Percentiles rank a stretch among this genome's conserved stretches.
Evolutionary conservation across 2,329 filamentous ascomycete species (phyloP).

Genomic region (Xylariales sp.): DNA sequence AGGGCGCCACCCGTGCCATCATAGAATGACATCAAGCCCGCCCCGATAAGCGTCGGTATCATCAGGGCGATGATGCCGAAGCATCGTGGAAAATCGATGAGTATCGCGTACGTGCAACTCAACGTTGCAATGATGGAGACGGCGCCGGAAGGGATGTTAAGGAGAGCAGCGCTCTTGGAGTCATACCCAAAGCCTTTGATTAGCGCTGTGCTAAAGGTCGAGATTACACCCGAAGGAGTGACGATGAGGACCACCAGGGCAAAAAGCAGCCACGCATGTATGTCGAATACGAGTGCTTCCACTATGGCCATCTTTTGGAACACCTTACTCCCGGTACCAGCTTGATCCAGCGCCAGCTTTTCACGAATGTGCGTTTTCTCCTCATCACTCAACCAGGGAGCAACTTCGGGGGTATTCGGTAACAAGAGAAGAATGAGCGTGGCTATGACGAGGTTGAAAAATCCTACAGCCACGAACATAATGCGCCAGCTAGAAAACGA

Average conservation of each 20-base stretch:
- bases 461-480: slow-evolving; percentile 63
- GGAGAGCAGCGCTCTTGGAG: slow-evolving; percentile 32
- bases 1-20: slow-evolving; percentile 50
- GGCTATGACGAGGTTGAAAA: slow-evolving; percentile 59
- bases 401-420: slow-evolving; percentile 62
- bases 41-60: slow-evolving; percentile 53
- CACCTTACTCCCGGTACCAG: slow-evolving; percentile 65
- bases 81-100: slow-evolving; percentile 30
- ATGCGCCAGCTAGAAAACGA: slow-evolving; percentile 58
- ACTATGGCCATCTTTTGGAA: slow-evolving; percentile 65
- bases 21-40: slow-evolving; percentile 53
- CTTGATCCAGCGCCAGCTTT: slow-evolving; percentile 68
- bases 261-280: slow-evolving; percentile 63
- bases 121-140: slow-evolving; percentile 44
- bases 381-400: slow-evolving; percentile 54
- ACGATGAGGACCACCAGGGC: slow-evolving; percentile 52
- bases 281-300: slow-evolving; percentile 61
- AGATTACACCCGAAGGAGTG: slow-evolving; percentile 53
- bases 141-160: slow-evolving; percentile 38
- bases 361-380: slow-evolving; percentile 61
- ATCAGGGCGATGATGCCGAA: slow-evolving; percentile 43
- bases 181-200: slow-evolving; percentile 38
- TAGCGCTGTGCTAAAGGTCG: slow-evolving; percentile 34
- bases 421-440: slow-evolving; percentile 56
- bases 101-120: slow-evolving; percentile 27